Conservation (phyloP, 2,329 filamentous ascomycete species). For the Colletotrichum gloeosporioides region DNA sequence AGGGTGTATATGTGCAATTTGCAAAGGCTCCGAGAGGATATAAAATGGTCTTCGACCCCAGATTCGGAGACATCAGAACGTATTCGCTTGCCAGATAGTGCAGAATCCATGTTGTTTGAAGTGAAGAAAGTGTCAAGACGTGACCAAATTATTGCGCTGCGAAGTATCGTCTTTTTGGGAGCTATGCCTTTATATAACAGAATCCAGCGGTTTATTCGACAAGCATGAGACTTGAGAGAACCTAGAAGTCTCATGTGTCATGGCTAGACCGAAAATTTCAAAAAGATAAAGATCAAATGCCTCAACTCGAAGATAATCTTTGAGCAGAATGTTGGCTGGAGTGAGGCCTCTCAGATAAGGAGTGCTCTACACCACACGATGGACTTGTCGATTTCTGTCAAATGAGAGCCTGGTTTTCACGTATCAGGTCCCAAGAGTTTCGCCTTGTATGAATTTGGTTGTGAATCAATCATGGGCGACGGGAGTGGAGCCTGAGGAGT, state of each 20-base stretch:
- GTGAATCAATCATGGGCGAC: no score
- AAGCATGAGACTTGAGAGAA: neutral
- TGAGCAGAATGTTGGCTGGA: neutral
- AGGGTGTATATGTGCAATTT: neutral
- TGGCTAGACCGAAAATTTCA: fast-evolving
- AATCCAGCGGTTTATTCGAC: neutral
- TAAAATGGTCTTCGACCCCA: fast-evolving
- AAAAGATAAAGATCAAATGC: neutral
- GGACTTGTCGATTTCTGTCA: neutral
- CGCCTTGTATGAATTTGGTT: neutral
- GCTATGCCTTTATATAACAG: neutral
- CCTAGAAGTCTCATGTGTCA: neutral
- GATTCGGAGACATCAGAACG: neutral
- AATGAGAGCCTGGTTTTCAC: neutral
- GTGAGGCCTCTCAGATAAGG: neutral
- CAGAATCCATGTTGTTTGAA: neutral
- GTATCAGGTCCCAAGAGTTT: fast-evolving
- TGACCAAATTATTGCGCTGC: fast-evolving
- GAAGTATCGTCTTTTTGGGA: neutral
- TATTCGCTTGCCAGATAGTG: neutral
- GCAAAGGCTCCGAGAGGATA: neutral
- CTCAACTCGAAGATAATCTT: neutral
- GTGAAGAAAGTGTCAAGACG: neutral
- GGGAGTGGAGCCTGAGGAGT: no score
- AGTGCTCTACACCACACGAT: neutral